These are phyloP conservation scores for Eucalyptus tenuipes DNA, from an alignment of 345 rosid genomes.

Conservation along the genomic window DNA sequence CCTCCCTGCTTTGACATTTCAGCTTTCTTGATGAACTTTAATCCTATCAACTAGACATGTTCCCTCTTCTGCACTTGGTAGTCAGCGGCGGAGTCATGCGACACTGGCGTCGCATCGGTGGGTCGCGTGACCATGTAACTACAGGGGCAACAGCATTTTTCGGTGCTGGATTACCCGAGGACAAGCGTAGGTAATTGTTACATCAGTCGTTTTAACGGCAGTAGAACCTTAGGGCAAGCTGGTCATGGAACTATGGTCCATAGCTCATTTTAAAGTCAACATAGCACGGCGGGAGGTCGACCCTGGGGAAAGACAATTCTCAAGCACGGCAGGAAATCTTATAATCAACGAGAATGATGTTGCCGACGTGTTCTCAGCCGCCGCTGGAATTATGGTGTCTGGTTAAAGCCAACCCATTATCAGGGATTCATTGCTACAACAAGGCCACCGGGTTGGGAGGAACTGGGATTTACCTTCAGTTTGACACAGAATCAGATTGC, in stretches of 20 bases:
- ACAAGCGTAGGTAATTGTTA: conserved; percentile 68
- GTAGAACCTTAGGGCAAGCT: conserved; percentile 27
- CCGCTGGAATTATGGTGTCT: conserved; percentile 42
- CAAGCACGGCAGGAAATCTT: conserved; percentile 52
- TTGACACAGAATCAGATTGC: conserved; percentile 60
- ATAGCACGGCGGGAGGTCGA: conserved; percentile 81
- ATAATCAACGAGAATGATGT: conserved; percentile 73
- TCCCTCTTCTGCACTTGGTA: not conserved
- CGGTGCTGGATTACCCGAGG: conserved; percentile 49
- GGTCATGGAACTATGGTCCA: conserved; percentile 67
- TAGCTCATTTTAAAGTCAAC: conserved; percentile 72
- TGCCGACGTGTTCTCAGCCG: conserved; percentile 67
- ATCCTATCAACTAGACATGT: not conserved
- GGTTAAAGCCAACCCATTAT: conserved; percentile 58
- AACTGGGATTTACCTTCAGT: conserved; percentile 67
- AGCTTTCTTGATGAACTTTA: not conserved
- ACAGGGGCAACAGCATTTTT: conserved; percentile 64
- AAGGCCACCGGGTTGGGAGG: conserved; percentile 85
- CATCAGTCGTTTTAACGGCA: conserved; percentile 53
- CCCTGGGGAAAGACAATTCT: conserved; percentile 43
- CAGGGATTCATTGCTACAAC: conserved; percentile 78
- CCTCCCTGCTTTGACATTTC: not conserved
- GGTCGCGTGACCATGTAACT: conserved; percentile 12
- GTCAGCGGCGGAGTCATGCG: not conserved
- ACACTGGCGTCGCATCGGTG: not conserved